phyloP scores from a whole-genome alignment of 768 basidiomycete species.

The Zangia roseola region DNA sequence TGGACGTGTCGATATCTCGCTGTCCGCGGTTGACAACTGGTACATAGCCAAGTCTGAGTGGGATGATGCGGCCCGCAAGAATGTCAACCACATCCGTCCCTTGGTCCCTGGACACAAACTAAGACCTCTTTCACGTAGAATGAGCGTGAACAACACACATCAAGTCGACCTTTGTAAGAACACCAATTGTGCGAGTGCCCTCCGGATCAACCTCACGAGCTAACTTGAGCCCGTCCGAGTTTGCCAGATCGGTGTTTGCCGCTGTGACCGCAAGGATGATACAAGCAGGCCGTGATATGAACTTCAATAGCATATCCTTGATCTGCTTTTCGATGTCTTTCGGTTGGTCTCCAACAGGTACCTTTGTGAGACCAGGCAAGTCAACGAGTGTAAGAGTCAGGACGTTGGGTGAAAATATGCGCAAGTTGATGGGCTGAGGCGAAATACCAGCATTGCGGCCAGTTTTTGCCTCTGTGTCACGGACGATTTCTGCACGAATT shows the following conservation, averaged over 20 bases:
- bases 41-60: conserved; percentile 93
- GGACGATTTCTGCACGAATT: conserved; percentile 93
- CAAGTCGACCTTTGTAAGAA: conserved; percentile 95
- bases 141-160: conserved; percentile 62
- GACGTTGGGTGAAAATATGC: conserved; percentile 96
- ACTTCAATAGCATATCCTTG: conserved; percentile 93
- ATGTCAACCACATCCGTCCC: conserved; percentile 99
- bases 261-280: conserved; percentile 96
- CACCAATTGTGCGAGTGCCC: conserved; percentile 95
- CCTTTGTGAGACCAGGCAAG: conserved; percentile 92
- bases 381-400: conserved; percentile 97
- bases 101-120: conserved; percentile 66
- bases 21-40: conserved; percentile 99
- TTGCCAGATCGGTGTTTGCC: conserved; percentile 96
- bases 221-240: conserved; percentile 95
- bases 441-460: conserved; percentile 99
- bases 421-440: conserved; percentile 94
- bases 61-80: conserved; percentile 94
- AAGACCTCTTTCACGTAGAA: neutral
- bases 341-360: conserved; percentile 95
- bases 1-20: conserved; percentile 90
- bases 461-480: conserved; percentile 97
- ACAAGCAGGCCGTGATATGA: conserved; percentile 92
- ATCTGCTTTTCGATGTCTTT: conserved; percentile 98
- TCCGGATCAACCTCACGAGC: conserved; percentile 97